These are phyloP conservation scores for Kodamaea fungicola DNA, from an alignment of 1,139 yeast genomes.

Conservation along the genomic window DNA sequence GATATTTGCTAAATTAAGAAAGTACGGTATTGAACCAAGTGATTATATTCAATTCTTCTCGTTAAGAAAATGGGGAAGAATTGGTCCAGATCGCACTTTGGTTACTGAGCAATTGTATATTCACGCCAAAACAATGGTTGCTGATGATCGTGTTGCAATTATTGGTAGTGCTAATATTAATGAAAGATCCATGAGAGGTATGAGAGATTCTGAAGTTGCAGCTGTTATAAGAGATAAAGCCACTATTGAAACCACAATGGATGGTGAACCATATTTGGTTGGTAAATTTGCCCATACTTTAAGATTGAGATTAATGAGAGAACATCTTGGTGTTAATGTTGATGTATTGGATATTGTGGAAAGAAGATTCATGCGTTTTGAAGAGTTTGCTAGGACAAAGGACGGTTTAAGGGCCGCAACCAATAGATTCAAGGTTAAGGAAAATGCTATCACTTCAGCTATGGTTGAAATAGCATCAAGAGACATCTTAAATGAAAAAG, in stretches of 20 bases:
- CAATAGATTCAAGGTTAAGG: slow-evolving; percentile 30
- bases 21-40: slow-evolving; percentile 81
- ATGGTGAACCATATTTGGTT: slow-evolving; percentile 74
- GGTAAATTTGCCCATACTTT: slow-evolving; percentile 88
- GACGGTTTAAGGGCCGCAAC: slow-evolving; percentile 46
- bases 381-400: slow-evolving; percentile 47
- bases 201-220: slow-evolving; percentile 92
- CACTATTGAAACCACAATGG: slow-evolving; percentile 71
- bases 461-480: slow-evolving; percentile 74
- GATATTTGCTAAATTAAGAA: slow-evolving; percentile 76
- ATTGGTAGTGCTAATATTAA: slow-evolving; percentile 97
- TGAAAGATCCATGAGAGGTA: slow-evolving; percentile 92
- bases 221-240: slow-evolving; percentile 83
- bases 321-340: slow-evolving; percentile 90
- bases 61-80: slow-evolving; percentile 90
- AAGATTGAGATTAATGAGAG: slow-evolving; percentile 90
- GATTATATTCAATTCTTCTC: slow-evolving; percentile 92
- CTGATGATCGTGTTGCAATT: slow-evolving; percentile 90
- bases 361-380: slow-evolving; percentile 62
- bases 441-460: slow-evolving; percentile 47
- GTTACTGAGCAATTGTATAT: slow-evolving; percentile 91
- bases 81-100: slow-evolving; percentile 71
- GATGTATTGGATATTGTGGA: slow-evolving; percentile 85
- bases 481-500: slow-evolving; percentile 49
- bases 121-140: slow-evolving; percentile 89